A percentile compares a stretch with the other conserved stretches of the same genome.
These are phyloP conservation scores for Vigna unguiculata DNA, from an alignment of 306 rosid species.

Conservation along the genomic window DNA sequence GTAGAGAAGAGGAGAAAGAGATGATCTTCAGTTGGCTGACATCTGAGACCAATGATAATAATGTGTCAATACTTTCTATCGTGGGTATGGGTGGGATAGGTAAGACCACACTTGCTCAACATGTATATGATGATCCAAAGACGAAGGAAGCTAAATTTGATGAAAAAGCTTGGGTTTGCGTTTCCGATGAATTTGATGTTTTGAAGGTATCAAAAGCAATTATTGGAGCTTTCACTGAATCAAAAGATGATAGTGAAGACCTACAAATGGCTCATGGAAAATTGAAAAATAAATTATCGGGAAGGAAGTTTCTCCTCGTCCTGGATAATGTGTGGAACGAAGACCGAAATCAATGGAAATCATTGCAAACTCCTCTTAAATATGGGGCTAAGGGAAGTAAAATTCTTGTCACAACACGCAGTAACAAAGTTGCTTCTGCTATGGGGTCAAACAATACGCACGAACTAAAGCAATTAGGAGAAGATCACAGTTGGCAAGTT, in stretches of 20 bases:
- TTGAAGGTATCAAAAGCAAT: neutral
- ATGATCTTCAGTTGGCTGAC: neutral
- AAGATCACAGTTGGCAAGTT: neutral
- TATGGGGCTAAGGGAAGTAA: neutral
- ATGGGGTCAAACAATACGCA: neutral
- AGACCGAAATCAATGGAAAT: neutral
- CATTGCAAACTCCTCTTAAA: neutral
- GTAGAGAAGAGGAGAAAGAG: neutral
- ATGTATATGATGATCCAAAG: neutral
- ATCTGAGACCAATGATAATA: neutral
- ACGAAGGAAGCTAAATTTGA: neutral
- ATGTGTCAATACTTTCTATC: neutral
- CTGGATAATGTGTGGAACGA: neutral
- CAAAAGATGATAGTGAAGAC: neutral
- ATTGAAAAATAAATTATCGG: neutral
- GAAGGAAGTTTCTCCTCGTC: neutral
- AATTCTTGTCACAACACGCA: neutral
- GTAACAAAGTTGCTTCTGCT: neutral
- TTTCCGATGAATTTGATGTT: neutral
- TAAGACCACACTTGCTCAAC: slow-evolving; percentile 26
- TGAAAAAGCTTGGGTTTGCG: neutral
- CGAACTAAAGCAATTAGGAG: neutral
- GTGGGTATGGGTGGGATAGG: slow-evolving; percentile 11
- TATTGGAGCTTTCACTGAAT: neutral
- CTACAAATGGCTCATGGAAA: neutral